Percentiles rank a stretch among this genome's conserved stretches.
phyloP scores from a whole-genome alignment of 768 basidiomycete species.

The Mycena metata region DNA sequence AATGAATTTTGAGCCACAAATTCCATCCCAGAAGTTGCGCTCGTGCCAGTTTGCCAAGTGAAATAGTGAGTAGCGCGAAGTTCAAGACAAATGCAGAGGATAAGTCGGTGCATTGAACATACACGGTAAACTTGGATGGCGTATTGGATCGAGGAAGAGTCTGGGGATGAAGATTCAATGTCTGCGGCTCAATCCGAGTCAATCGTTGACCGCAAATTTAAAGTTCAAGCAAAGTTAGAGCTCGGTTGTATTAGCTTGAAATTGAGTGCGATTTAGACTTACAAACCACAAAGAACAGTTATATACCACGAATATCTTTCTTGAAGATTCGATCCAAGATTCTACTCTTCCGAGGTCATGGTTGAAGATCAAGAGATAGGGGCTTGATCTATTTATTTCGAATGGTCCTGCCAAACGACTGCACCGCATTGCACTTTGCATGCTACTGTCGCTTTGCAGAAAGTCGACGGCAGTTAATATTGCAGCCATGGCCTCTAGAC shows the following conservation, averaged over 20 bases:
- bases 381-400: background rate
- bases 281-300: no score
- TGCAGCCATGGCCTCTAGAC: slow-evolving; percentile 61
- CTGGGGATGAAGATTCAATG: slow-evolving; percentile 66
- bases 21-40: no score
- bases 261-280: no score
- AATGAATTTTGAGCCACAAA: no score
- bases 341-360: slow-evolving; percentile 18
- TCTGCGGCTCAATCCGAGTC: no score
- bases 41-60: no score
- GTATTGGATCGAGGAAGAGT: slow-evolving; percentile 62
- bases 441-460: slow-evolving; percentile 1
- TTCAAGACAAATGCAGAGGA: background rate
- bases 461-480: background rate
- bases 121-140: slow-evolving; percentile 51
- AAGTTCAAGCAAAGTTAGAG: no score
- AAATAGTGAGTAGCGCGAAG: no score
- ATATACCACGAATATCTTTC: no score
- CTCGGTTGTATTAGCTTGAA: no score
- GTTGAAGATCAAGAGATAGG: background rate
- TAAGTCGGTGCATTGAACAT: slow-evolving; percentile 52
- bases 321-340: background rate
- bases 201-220: no score
- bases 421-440: background rate
- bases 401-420: background rate